phyloP scores from a whole-genome alignment of 352 stramenopile species.

The Thalassiosira mediterranea region DNA sequence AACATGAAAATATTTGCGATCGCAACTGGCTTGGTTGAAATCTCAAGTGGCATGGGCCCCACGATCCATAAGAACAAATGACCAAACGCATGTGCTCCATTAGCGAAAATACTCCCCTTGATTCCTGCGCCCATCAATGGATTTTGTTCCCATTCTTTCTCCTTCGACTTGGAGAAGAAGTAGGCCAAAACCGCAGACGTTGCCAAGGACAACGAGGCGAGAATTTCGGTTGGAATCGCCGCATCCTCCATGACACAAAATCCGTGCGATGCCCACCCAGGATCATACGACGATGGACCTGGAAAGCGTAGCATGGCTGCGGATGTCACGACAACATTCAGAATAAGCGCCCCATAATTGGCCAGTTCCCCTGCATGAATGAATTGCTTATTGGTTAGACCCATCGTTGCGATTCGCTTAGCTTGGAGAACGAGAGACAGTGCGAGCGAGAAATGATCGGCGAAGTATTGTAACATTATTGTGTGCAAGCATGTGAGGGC shows the following conservation, averaged over 20 bases:
- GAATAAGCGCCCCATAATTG: background rate
- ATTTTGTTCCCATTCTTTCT: background rate
- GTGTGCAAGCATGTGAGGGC: too few relatives aligned
- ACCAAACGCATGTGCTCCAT: background rate
- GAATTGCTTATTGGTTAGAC: slow-evolving; percentile 11
- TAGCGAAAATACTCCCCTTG: background rate
- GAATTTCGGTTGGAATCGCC: slow-evolving; percentile 4
- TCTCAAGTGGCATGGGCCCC: background rate
- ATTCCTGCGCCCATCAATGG: background rate
- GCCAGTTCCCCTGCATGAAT: slow-evolving; percentile 3
- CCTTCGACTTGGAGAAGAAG: background rate
- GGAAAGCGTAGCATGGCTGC: slow-evolving; percentile 7
- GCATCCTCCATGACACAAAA: slow-evolving; percentile 18
- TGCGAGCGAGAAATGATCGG: too few relatives aligned
- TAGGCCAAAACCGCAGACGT: slow-evolving; percentile 9
- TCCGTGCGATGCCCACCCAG: slow-evolving; percentile 7
- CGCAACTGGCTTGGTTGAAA: background rate
- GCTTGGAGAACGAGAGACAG: too few relatives aligned
- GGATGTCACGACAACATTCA: slow-evolving; percentile 4
- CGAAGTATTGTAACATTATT: too few relatives aligned
- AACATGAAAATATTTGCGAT: slow-evolving; percentile 16
- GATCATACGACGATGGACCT: slow-evolving; percentile 10
- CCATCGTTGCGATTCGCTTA: too few relatives aligned
- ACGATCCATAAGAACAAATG: background rate
- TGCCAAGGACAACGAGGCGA: background rate